These are phyloP conservation scores for Monosporascus sp. DNA, from an alignment of 2,329 filamentous ascomycete species.

Conservation along the genomic window DNA sequence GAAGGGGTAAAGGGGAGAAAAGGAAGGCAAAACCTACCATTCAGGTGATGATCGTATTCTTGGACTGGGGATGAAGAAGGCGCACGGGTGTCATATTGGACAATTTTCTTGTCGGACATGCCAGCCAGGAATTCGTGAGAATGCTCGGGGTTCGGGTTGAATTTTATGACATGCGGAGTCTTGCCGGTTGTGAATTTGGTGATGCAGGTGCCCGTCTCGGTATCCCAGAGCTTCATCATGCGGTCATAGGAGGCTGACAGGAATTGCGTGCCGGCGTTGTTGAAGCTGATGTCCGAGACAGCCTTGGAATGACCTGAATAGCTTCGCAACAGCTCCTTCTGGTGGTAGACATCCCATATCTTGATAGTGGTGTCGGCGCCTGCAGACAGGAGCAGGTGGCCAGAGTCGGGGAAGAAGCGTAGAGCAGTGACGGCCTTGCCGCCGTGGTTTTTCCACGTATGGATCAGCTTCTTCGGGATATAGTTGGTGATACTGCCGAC, in stretches of 20 bases:
- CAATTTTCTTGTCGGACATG: slow-evolving; percentile 98
- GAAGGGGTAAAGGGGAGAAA: not conserved
- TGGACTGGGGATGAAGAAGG: slow-evolving; percentile 68
- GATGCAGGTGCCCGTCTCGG: slow-evolving; percentile 85
- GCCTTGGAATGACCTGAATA: slow-evolving; percentile 88
- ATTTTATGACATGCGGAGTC: slow-evolving; percentile 89
- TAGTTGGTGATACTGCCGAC: slow-evolving; percentile 78
- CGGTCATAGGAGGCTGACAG: slow-evolving; percentile 89
- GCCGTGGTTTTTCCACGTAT: slow-evolving; percentile 79
- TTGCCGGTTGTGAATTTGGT: slow-evolving; percentile 89
- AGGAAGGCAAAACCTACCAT: slow-evolving; percentile 37
- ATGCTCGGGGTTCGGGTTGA: slow-evolving; percentile 75
- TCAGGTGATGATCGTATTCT: slow-evolving; percentile 96
- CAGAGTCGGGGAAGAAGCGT: slow-evolving; percentile 82
- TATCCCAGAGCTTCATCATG: slow-evolving; percentile 97
- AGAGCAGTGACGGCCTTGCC: slow-evolving; percentile 81
- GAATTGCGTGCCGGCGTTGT: slow-evolving; percentile 75
- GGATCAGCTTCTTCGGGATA: slow-evolving; percentile 88
- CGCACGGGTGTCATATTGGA: slow-evolving; percentile 88
- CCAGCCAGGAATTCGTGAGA: slow-evolving; percentile 90
- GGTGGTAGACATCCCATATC: slow-evolving; percentile 91
- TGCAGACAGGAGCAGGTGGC: slow-evolving; percentile 84
- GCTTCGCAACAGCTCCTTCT: slow-evolving; percentile 82
- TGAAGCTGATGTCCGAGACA: slow-evolving; percentile 86
- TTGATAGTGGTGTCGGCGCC: slow-evolving; percentile 87